Evolutionary conservation across 208 protist species (phyloP), one percentile per base, ranked within the genome.

Genomic region (Acanthamoeba sp.): DNA sequence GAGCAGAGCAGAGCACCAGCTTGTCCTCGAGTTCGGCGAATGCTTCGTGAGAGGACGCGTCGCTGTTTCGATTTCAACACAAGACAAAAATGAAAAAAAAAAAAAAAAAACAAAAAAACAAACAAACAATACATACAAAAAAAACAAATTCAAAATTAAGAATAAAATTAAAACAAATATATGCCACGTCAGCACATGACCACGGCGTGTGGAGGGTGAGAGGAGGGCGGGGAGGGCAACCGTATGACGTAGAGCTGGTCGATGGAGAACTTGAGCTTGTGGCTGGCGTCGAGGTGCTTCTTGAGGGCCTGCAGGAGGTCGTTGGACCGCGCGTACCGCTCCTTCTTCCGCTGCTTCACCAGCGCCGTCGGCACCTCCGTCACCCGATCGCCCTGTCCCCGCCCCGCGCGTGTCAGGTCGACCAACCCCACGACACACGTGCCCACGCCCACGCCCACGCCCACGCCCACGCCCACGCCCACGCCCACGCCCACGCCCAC

Each of bases 1-100:
- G 55, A 62, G 55, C 22, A 22, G 12, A 27, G 55, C 55, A n/a
- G 52, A 59, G 82, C 64, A 89, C 82, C 82, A 89, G 36, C 38
- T 66, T 89, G 40, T 89, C 82, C 36, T 89, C 82, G 24, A 64
- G 42, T 22, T 89, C 52, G 1, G 82, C 82, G 36, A 89, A 89
- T 1, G 22, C 48, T 22, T 55, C 45, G 22, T 89, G 52, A 5
- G 52, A 66, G 14, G n/a, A 4, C 14, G 48, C 29, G 50, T 89
- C 82, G 1, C 82, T 57, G 14, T 2, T 12, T n/a, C 10, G 27
- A n/a, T 12, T 57, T 22, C 50, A 22, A 5, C 50, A 57, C 50
- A 4, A 57, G 3, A n/a, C n/a, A n/a, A n/a, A n/a, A n/a, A n/a
- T n/a, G n/a, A n/a, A n/a, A n/a, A n/a, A n/a, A n/a, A n/a, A n/a